These are phyloP conservation scores for Ophiostoma ips DNA, from an alignment of 2,329 filamentous ascomycete genomes.

Conservation along the genomic window DNA sequence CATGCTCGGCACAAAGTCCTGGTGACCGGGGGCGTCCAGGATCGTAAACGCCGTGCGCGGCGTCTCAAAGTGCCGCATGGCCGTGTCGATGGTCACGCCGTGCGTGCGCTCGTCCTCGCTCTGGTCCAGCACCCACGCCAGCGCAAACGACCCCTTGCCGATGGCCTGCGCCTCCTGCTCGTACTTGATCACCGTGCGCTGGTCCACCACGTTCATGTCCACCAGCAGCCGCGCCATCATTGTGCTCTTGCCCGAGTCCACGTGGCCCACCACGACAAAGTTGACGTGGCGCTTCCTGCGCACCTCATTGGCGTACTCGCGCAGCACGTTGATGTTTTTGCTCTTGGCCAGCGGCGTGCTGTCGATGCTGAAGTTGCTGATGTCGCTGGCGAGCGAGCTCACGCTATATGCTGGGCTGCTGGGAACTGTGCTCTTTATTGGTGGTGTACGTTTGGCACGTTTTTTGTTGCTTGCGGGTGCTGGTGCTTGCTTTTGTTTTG, in stretches of 20 bases:
- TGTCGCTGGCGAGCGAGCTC: constrained; percentile 19
- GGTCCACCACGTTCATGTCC: constrained; percentile 76
- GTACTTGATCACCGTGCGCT: constrained; percentile 78
- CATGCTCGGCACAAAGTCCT: constrained; percentile 98
- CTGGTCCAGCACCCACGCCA: constrained; percentile 95
- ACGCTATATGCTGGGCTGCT: background rate
- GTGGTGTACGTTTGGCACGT: no score
- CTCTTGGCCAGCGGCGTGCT: constrained; percentile 45
- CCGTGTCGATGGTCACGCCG: constrained; percentile 93
- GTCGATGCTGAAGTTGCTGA: constrained; percentile 28
- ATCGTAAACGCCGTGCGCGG: constrained; percentile 81
- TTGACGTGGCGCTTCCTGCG: constrained; percentile 71
- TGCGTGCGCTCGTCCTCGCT: constrained; percentile 75
- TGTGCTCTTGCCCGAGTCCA: constrained; percentile 95
- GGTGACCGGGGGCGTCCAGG: constrained; percentile 84
- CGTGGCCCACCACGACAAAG: constrained; percentile 91
- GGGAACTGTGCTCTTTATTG: constrained; percentile 15
- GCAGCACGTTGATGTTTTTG: constrained; percentile 74
- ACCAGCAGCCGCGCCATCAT: constrained; percentile 90
- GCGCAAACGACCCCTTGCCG: constrained; percentile 87
- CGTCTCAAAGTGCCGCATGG: constrained; percentile 88
- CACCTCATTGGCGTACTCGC: constrained; percentile 67
- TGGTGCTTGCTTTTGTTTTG: constrained; percentile 21
- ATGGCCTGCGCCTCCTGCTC: constrained; percentile 78
- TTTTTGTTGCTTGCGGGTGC: constrained; percentile 34